These are phyloP conservation scores for Plasmodium malariae DNA, from an alignment of 169 alveolate genomes.

Conservation along the genomic window DNA sequence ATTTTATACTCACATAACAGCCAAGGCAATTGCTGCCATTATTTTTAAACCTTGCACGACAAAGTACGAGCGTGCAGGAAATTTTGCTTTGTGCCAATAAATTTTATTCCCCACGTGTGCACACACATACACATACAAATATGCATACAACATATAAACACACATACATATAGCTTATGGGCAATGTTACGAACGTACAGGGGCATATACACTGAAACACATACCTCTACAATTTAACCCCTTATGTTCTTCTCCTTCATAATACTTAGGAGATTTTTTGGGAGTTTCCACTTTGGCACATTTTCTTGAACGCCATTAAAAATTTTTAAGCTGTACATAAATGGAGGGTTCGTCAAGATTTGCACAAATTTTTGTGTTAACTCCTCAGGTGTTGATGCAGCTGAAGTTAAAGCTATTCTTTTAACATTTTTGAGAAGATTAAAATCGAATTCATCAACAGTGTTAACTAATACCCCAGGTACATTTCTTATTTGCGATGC, in stretches of 20 bases:
- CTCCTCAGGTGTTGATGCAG: constrained; percentile 91
- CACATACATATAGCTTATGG: too few relatives aligned
- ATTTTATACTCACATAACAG: too few relatives aligned
- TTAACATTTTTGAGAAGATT: constrained; percentile 79
- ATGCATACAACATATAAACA: too few relatives aligned
- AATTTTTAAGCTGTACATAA: constrained; percentile 60
- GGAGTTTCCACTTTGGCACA: constrained; percentile 88
- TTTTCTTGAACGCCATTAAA: constrained; percentile 84
- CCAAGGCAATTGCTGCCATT: too few relatives aligned
- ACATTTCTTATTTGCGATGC: constrained; percentile 80
- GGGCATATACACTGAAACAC: too few relatives aligned
- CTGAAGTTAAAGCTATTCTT: constrained; percentile 84
- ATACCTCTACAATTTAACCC: too few relatives aligned
- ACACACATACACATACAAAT: too few relatives aligned
- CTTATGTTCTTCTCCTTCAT: constrained; percentile 81
- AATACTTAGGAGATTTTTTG: constrained; percentile 81
- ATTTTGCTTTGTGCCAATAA: too few relatives aligned
- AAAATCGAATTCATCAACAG: constrained; percentile 80
- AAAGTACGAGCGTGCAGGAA: too few relatives aligned
- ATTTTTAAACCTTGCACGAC: too few relatives aligned
- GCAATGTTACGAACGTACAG: too few relatives aligned
- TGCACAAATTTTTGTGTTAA: constrained; percentile 80
- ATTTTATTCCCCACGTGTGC: too few relatives aligned
- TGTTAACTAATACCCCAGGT: constrained; percentile 79
- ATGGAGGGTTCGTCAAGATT: constrained; percentile 77